Percentiles rank a stretch among this genome's conserved stretches.
Conservation (phyloP, 202 grass and related monocot species). For the Sporobolus alterniflorus region DNA sequence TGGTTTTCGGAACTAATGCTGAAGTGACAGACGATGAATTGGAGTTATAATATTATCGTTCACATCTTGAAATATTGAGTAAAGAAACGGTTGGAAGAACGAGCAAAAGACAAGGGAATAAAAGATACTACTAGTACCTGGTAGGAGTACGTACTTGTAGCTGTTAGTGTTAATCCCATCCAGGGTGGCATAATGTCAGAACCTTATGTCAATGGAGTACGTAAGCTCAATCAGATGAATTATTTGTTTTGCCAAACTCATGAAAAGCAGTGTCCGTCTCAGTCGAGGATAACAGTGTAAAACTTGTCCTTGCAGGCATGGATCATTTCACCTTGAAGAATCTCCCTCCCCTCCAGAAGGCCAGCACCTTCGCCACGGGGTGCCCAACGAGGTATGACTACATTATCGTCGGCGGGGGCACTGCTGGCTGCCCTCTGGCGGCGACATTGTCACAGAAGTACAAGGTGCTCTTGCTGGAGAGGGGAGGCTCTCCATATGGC, state of each 20-base stretch:
- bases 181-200: conserved; percentile 26
- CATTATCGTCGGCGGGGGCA: conserved; percentile 92
- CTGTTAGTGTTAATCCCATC: background rate
- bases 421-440: conserved; percentile 90
- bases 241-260: background rate
- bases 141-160: background rate
- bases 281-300: conserved; percentile 24
- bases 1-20: conserved; percentile 15
- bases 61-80: background rate
- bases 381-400: conserved; percentile 61
- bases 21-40: conserved; percentile 12
- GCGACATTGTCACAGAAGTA: conserved; percentile 85
- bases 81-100: conserved; percentile 21
- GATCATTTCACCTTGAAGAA: conserved; percentile 40
- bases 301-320: conserved; percentile 43
- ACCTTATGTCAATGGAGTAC: background rate
- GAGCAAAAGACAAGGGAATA: conserved; percentile 11
- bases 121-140: background rate
- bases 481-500: conserved; percentile 84
- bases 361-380: conserved; percentile 61
- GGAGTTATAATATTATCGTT: background rate
- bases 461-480: conserved; percentile 88
- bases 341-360: conserved; percentile 62
- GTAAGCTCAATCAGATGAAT: conserved; percentile 18
- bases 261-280: background rate